A percentile compares a stretch with the other conserved stretches of the same genome.
These are phyloP conservation scores for Cutaneotrichosporon sp. DNA, from an alignment of 1,284 basidiomycete species.

Conservation along the genomic window DNA sequence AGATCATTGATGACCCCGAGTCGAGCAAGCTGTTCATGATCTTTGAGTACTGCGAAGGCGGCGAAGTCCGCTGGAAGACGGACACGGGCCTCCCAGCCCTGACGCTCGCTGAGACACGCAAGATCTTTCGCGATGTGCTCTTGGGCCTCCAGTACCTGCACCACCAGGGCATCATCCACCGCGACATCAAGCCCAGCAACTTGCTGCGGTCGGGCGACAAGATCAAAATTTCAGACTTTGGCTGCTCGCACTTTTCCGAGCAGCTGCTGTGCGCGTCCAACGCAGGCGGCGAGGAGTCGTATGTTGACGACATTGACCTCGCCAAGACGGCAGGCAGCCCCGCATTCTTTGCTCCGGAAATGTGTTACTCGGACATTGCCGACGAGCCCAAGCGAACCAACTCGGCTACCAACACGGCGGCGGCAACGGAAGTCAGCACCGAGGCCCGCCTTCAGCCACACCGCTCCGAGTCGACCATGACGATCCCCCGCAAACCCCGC, in stretches of 20 bases:
- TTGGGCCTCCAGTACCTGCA: conserved; percentile 93
- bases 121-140: conserved; percentile 85
- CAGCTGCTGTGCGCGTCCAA: conserved; percentile 59
- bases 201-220: conserved; percentile 78
- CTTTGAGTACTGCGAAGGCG: conserved; percentile 92
- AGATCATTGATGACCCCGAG: conserved; percentile 91
- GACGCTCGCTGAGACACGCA: conserved; percentile 72
- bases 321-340: conserved; percentile 94
- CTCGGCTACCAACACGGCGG: background rate
- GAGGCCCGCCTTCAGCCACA: background rate
- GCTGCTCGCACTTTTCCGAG: conserved; percentile 91
- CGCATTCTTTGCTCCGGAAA: conserved; percentile 95
- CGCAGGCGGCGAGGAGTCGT: conserved; percentile 54
- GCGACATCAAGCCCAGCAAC: conserved; percentile 98
- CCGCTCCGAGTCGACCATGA: conserved; percentile 31
- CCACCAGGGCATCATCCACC: conserved; percentile 95
- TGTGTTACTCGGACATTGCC: conserved; percentile 57
- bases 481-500: conserved; percentile 47
- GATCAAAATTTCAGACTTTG: conserved; percentile 98
- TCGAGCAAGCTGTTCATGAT: conserved; percentile 91
- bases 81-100: conserved; percentile 62
- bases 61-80: conserved; percentile 86
- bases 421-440: background rate
- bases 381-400: conserved; percentile 12
- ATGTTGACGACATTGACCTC: conserved; percentile 76